Conservation (phyloP, 2,329 filamentous ascomycete species). For the Botrytis fragariae region DNA sequence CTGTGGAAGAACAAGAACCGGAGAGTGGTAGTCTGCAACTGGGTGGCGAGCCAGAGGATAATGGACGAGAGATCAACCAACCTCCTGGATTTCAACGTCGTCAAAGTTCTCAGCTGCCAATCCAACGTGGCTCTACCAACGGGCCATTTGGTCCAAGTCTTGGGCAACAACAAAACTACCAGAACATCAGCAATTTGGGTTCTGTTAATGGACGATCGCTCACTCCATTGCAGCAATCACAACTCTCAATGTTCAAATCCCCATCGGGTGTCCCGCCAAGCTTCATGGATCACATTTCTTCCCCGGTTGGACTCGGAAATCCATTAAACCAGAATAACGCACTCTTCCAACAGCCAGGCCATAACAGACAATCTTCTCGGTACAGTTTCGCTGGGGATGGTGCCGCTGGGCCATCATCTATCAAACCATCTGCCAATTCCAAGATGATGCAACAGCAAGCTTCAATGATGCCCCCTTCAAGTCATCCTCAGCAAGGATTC, state of each 20-base stretch:
- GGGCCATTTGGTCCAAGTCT: constrained; percentile 55
- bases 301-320: constrained; percentile 47
- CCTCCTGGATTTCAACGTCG: constrained; percentile 56
- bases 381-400: constrained; percentile 85
- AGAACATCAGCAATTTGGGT: constrained; percentile 50
- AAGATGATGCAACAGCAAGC: constrained; percentile 82
- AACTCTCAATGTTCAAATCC: constrained; percentile 56
- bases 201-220: constrained; percentile 69
- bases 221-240: constrained; percentile 76
- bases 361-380: constrained; percentile 79
- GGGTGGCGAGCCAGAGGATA: constrained; percentile 85
- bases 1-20: constrained; percentile 67
- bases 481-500: constrained; percentile 52
- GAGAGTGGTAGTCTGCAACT: constrained; percentile 84
- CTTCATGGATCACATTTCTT: constrained; percentile 60
- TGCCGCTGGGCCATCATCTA: constrained; percentile 54
- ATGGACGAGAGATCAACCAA: constrained; percentile 44
- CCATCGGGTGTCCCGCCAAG: constrained; percentile 38
- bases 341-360: constrained; percentile 61
- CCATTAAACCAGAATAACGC: constrained; percentile 46
- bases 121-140: constrained; percentile 59
- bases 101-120: constrained; percentile 70
- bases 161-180: constrained; percentile 46
- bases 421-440: constrained; percentile 76
- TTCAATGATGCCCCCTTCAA: constrained; percentile 74